Evolutionary conservation across 331 rosid species (phyloP), one percentile per base, ranked within the genome.

Genomic region (Acacia concinna): DNA sequence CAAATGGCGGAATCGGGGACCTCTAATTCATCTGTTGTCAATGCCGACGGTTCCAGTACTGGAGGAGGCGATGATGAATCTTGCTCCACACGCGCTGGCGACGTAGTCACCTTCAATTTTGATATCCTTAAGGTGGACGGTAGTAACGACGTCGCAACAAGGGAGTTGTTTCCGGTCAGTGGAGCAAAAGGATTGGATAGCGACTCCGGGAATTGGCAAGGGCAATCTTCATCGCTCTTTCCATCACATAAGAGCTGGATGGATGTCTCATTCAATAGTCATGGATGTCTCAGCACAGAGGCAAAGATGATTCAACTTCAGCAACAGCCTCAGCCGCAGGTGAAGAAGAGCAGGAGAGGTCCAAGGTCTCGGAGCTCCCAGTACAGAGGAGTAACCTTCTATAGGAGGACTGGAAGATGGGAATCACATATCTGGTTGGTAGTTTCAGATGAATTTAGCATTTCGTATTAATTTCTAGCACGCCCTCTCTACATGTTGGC

Each of bases 351-450:
- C 85, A 80, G 99, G 84, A 90, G 99, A 71, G 99, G 99, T 43
- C 99, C 99, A 31, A 91, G 97, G 97, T 96, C 99, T 68, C 91
- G 99, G 47, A 96, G 98, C 83, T 96, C 99, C 72, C 99, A 96
- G 87, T 96, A 96, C 83, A 84, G 99, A 87, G 99, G 99, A 2
- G 99, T 96, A 69, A 96, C 98, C 70, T 96, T 96, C 84, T 96
- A 96, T 71, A 82, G 99, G 77, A 91, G 99, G 78, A 96, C 99
- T 13, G 99, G 99, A 46, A 87, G 99, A 92, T 96, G 99, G 99
- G 99, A 96, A 85, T 96, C 99, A 34, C 99, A 96, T 84, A 96
- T 96, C 79, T 96, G 99, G 99, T 96, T 76, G 47, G 98, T 89
- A 73, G 79, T 72, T 79, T 92, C 80, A 25, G 44, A 41, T 77